phyloP scores from a whole-genome alignment of 1,284 basidiomycete species.

The Ustilago sp. region DNA sequence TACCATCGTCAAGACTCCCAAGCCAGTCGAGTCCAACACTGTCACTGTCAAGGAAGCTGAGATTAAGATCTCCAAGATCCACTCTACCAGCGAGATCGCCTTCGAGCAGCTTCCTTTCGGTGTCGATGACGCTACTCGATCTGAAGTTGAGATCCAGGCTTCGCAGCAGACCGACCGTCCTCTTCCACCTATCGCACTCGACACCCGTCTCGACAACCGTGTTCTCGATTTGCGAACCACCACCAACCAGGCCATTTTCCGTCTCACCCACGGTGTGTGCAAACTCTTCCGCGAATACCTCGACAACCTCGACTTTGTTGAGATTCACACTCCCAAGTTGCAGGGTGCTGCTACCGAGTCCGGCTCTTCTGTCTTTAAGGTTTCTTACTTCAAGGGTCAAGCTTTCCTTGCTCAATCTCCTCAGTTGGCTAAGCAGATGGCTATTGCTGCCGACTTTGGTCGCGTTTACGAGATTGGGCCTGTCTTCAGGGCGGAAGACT shows the following conservation, averaged over 20 bases:
- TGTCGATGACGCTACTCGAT: conserved; percentile 89
- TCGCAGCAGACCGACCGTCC: conserved; percentile 67
- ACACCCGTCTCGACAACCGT: conserved; percentile 94
- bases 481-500: conserved; percentile 98
- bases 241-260: conserved; percentile 97
- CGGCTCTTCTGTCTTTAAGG: conserved; percentile 96
- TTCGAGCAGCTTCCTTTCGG: conserved; percentile 81
- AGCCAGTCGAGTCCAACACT: conserved; percentile 88
- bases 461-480: conserved; percentile 93
- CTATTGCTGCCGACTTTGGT: conserved; percentile 97
- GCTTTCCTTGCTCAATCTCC: conserved; percentile 97
- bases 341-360: conserved; percentile 97
- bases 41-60: conserved; percentile 90
- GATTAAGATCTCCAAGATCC: conserved; percentile 85
- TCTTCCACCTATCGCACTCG: conserved; percentile 70
- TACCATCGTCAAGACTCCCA: conserved; percentile 75
- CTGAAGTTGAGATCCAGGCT: conserved; percentile 80
- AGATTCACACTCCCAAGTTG: conserved; percentile 97
- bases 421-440: conserved; percentile 99
- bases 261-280: conserved; percentile 86
- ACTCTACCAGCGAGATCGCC: conserved; percentile 82
- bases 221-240: conserved; percentile 93
- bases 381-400: conserved; percentile 95
- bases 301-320: conserved; percentile 81
- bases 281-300: conserved; percentile 90